These are phyloP conservation scores for Digitaria exilis DNA, from an alignment of 202 grass and related monocot species.

Conservation along the genomic window DNA sequence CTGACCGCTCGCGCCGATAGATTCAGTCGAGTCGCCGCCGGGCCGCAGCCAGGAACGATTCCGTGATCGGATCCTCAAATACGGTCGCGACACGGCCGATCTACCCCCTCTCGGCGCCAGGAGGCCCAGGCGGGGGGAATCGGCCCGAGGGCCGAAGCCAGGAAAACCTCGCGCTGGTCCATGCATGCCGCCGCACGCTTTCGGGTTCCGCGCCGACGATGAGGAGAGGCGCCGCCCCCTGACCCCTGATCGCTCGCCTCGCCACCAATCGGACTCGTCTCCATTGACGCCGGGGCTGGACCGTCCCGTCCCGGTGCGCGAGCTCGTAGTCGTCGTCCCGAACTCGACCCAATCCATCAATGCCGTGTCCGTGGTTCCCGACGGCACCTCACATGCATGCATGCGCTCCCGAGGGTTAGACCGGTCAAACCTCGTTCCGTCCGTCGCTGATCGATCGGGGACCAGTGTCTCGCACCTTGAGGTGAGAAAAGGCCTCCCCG, in stretches of 20 bases:
- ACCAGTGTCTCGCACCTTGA: background rate
- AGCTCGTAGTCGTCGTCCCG: too few relatives aligned
- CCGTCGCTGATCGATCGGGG: slow-evolving; percentile 5
- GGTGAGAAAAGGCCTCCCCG: too few relatives aligned
- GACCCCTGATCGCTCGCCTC: background rate
- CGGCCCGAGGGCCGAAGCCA: slow-evolving; percentile 18
- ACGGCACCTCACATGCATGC: slow-evolving; percentile 30
- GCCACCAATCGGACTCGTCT: background rate
- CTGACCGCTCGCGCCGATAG: background rate
- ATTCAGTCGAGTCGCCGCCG: background rate
- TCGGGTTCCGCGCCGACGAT: background rate
- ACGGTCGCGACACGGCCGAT: background rate
- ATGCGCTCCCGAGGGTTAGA: background rate
- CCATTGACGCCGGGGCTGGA: background rate
- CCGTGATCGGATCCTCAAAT: too few relatives aligned
- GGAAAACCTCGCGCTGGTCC: slow-evolving; percentile 26
- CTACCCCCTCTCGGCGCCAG: background rate
- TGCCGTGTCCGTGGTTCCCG: slow-evolving; percentile 26
- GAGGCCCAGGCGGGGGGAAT: slow-evolving; percentile 18
- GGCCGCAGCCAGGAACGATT: background rate
- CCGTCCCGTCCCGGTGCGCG: background rate
- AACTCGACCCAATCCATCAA: slow-evolving; percentile 29
- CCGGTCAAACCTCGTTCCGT: slow-evolving; percentile 39
- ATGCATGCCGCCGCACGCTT: background rate
- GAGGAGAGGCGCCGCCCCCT: too few relatives aligned